Base-by-base conservation (phyloP, 176 grass and related monocot species). In the sorghum (Sorghum bicolor) region DNA sequence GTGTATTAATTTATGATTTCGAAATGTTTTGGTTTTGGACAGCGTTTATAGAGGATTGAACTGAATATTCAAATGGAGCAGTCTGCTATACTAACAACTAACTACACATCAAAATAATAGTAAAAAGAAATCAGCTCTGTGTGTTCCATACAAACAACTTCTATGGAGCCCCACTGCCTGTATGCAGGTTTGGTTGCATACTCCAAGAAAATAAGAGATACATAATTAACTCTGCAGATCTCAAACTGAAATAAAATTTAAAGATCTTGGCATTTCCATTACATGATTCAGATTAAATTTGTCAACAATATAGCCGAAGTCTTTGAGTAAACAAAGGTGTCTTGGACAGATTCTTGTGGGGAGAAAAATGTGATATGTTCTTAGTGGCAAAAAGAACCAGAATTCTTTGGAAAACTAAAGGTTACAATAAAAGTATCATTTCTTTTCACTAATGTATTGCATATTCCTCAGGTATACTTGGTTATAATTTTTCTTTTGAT, bases 31-130 rank as follows among this genome's bases (percentile, higher is more conserved):
- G 29, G 8, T 25, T 70, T 70, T 82, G 29, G 47, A 38, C 22
- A 82, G 12, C 7, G 13, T 79, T 64, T 75, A 28, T 80, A 52
- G 13, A 66, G 19, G 10, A 22, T 25, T 32, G 25, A 25, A 55
- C 34, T 76, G 70, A 3, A 43, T 26, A 36, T 36, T 53, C 5
- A 82, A 55, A 20, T 57, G 20, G 10, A n/a, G 8, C 61, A 45
- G 1, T 76, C 32, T 76, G 36, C 7, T 39, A 53, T 48, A 80
- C 43, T 74, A 66, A 81, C n/a, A 38, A 80, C 43, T 74, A 66
- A 81, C n/a, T 45, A 25, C 64, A 36, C 43, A 29, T 67, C n/a
- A 44, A 66, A 55, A 75, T 52, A n/a, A 13, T 30, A 64, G 6
- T 17, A 66, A 29, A n/a, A 47, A 30, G 2, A 28, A 12, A 10